These are phyloP conservation scores for Paramarasmius palmivorus DNA, from an alignment of 1,284 basidiomycete species.

Conservation along the genomic window DNA sequence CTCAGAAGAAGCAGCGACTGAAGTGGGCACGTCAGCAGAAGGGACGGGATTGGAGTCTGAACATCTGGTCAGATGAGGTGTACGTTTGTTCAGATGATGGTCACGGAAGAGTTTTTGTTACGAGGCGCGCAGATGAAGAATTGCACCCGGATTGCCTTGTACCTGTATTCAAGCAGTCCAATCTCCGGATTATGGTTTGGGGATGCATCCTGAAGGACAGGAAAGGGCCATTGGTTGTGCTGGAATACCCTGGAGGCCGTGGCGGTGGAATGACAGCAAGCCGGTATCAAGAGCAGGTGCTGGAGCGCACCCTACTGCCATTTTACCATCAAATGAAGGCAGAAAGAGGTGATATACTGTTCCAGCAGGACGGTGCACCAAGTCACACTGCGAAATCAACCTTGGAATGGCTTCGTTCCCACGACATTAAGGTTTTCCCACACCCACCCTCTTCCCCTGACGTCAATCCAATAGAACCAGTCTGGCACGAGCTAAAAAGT, in stretches of 20 bases:
- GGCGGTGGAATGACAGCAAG: slow-evolving; percentile 23
- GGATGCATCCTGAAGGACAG: slow-evolving; percentile 19
- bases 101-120: slow-evolving; percentile 18
- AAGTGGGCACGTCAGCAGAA: slow-evolving; percentile 19
- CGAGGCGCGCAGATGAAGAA: slow-evolving; percentile 12
- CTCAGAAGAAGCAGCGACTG: slow-evolving; percentile 16
- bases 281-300: slow-evolving; percentile 23
- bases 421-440: slow-evolving; percentile 15
- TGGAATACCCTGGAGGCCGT: slow-evolving; percentile 27
- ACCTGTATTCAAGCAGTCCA: slow-evolving; percentile 13
- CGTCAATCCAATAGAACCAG: slow-evolving; percentile 22
- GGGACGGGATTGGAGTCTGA: slow-evolving; percentile 5
- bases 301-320: slow-evolving; percentile 14
- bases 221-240: slow-evolving; percentile 22
- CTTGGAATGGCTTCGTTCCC: slow-evolving; percentile 18
- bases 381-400: slow-evolving; percentile 19
- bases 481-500: slow-evolving; percentile 26
- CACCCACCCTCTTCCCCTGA: slow-evolving; percentile 21
- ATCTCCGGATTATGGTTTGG: slow-evolving; percentile 13
- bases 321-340: slow-evolving; percentile 19
- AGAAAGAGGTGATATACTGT: slow-evolving; percentile 8
- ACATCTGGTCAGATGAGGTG: slow-evolving; percentile 22
- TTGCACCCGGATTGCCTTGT: slow-evolving; percentile 12
- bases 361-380: slow-evolving; percentile 28
- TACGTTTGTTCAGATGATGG: slow-evolving; percentile 20